Base-by-base conservation (phyloP, 2,329 filamentous ascomycete species). In the Coniochaeta hoffmannii region DNA sequence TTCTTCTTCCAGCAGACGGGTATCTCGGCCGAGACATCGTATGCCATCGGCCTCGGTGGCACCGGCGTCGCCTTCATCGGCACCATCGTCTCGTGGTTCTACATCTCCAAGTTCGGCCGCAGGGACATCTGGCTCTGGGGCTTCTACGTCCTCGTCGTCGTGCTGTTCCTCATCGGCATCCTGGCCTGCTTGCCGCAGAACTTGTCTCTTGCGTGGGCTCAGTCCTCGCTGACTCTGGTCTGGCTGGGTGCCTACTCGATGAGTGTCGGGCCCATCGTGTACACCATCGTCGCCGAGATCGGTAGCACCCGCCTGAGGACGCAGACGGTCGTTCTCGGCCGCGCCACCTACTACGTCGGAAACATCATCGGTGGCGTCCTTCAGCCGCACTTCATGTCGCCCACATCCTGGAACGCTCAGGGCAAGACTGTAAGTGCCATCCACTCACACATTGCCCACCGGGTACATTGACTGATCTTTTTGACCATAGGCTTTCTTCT, bases 161-260 rank as follows among this genome's bases (percentile, higher is more conserved):
- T 76, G 30, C 66, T 79, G n/a, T 70, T 70, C 61, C 62, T 66
- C 24, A 73, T 79, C 31, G 76, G 75, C 10, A 68, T 76, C 50
- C 64, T 77, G 1, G 69, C 72, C 14, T 56, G 66, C 55, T 66
- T 70, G 6, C 68, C 68, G 3, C 69, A 73, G 54, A 67, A 63
- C 1, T 59, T 58, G 22, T 34, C 64, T 2, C 62, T 76, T 6
- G 67, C 69, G 6, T 75, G 71, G 71, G 70, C 64, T 1, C 73
- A 76, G 55, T 71, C 71, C 0, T 58, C 69, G 0, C 68, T 77
- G 3, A 70, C 71, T 31, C 57, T 78, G 31, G 70, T 76, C 28
- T 79, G 75, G 74, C 68, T 75, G 2, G 69, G 68, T 50, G 64
- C 68, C 6, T 76, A 76, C 61, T 73, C 69, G 8, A 72, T 76